Percentiles rank a stretch among this genome's conserved stretches.
phyloP scores from a whole-genome alignment of 805 yeast genomes.

The Schizosaccharomyces lindneri region DNA sequence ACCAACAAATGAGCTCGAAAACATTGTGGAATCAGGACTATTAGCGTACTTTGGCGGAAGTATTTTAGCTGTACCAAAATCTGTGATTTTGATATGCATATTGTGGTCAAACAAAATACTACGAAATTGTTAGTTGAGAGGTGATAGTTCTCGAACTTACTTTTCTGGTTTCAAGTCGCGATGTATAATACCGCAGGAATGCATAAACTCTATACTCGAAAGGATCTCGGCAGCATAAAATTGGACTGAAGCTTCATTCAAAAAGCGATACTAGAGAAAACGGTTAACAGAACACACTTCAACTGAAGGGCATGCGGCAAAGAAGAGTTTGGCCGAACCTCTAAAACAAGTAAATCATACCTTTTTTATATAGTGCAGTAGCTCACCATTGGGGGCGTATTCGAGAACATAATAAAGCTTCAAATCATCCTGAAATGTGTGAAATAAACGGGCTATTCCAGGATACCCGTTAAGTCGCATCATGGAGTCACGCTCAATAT shows the following conservation, averaged over 20 bases:
- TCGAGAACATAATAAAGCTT: constrained; percentile 79
- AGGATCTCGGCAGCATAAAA: constrained; percentile 69
- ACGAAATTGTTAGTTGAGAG: not conserved
- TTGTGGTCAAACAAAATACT: constrained; percentile 51
- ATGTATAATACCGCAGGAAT: constrained; percentile 71
- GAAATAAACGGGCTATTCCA: constrained; percentile 74
- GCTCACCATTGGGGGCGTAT: constrained; percentile 86
- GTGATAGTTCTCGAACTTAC: not conserved
- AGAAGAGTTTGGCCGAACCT: too few species aligned
- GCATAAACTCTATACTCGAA: constrained; percentile 76
- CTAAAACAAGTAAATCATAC: not conserved
- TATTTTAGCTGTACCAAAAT: constrained; percentile 91
- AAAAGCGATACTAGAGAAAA: constrained; percentile 15
- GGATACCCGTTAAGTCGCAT: constrained; percentile 80
- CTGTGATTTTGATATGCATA: constrained; percentile 77
- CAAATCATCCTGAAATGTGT: constrained; percentile 81
- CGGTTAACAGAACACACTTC: too few species aligned
- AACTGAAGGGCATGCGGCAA: too few species aligned
- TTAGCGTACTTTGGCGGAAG: constrained; percentile 17
- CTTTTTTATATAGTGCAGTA: constrained; percentile 51
- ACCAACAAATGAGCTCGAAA: constrained; percentile 31
- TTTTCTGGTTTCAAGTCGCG: constrained; percentile 91
- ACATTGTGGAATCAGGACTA: not conserved
- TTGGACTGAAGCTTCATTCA: constrained; percentile 47
- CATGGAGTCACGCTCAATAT: constrained; percentile 75